Percentiles rank a stretch among this genome's conserved stretches.
Conservation (phyloP, 306 rosid genomes). For the Begonia peltatifolia region DNA sequence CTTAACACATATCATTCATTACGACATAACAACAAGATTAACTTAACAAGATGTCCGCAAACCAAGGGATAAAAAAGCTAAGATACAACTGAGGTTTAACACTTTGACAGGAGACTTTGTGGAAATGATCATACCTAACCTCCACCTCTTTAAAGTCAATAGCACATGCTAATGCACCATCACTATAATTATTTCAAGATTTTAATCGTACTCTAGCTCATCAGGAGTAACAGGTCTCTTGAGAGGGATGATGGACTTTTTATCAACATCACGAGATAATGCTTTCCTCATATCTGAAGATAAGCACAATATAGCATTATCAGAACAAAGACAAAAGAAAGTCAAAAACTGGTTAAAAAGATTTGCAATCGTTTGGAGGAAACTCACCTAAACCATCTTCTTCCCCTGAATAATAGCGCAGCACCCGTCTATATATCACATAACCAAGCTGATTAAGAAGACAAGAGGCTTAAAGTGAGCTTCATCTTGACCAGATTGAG, state of each 20-base stretch:
- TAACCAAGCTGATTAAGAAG: constrained; percentile 66
- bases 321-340: constrained; percentile 3
- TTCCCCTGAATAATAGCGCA: constrained; percentile 91
- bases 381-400: constrained; percentile 88
- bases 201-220: constrained; percentile 85
- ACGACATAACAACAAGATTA: no score
- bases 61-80: no score
- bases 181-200: no score
- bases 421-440: constrained; percentile 89
- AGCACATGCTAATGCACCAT: no score
- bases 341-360: no score
- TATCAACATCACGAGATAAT: constrained; percentile 79
- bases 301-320: constrained; percentile 5
- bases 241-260: constrained; percentile 88
- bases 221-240: constrained; percentile 92
- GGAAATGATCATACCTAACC: no score
- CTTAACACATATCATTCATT: no score
- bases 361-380: background rate
- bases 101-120: no score
- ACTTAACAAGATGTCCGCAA: no score
- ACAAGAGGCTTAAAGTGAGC: constrained; percentile 6
- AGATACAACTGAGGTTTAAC: no score
- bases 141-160: no score
- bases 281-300: constrained; percentile 97
- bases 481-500: background rate